Conservation (phyloP, 2,329 filamentous ascomycete species). For the Aspergillus sergii region DNA sequence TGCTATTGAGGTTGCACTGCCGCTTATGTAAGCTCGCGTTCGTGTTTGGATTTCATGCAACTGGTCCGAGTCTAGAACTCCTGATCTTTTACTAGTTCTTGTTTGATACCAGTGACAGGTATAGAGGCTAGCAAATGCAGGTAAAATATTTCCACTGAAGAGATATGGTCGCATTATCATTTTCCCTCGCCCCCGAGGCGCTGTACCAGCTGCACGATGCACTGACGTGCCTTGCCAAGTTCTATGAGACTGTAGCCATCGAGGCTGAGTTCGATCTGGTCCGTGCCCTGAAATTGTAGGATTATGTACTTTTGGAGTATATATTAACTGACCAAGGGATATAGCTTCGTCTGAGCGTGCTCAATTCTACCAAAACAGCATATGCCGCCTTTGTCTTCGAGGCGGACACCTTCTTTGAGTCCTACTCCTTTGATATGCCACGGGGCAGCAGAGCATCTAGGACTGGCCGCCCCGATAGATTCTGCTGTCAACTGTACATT, state of each 20-base stretch:
- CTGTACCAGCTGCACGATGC: slow-evolving; percentile 61
- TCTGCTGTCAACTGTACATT: slow-evolving; percentile 62
- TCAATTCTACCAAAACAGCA: slow-evolving; percentile 66
- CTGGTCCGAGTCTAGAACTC: not conserved
- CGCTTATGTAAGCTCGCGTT: slow-evolving; percentile 14
- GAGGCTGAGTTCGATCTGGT: slow-evolving; percentile 63
- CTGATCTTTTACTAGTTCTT: not conserved
- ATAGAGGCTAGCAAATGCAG: not conserved
- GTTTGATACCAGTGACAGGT: no score
- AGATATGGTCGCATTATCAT: slow-evolving; percentile 44
- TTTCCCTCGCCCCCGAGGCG: slow-evolving; percentile 60
- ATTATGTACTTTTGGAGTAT: not conserved
- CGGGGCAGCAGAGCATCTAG: slow-evolving; percentile 22
- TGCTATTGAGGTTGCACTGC: not conserved
- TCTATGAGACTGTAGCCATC: slow-evolving; percentile 64
- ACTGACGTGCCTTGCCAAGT: slow-evolving; percentile 63
- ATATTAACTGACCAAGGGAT: slow-evolving; percentile 11
- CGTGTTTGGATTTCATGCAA: slow-evolving; percentile 11
- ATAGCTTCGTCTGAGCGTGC: slow-evolving; percentile 61
- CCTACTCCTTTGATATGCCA: slow-evolving; percentile 55
- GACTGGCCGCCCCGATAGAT: slow-evolving; percentile 48
- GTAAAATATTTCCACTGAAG: not conserved
- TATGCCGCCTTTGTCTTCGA: slow-evolving; percentile 64
- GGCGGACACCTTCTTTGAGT: slow-evolving; percentile 57
- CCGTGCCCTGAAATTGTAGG: slow-evolving; percentile 22